phyloP scores from a whole-genome alignment of 305 asterid genomes.

The Ruellia speciosa region DNA sequence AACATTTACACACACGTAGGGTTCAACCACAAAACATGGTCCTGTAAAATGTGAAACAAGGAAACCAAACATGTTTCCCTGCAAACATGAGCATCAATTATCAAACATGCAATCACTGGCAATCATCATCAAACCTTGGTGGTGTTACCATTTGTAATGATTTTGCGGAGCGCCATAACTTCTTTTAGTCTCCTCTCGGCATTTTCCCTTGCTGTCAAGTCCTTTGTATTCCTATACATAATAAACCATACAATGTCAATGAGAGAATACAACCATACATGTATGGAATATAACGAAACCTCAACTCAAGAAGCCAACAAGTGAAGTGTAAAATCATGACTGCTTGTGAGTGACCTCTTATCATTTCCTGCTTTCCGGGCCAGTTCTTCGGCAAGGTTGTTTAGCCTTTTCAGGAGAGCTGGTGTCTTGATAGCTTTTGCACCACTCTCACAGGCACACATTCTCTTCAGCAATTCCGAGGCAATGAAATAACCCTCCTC shows the following conservation, averaged over 20 bases:
- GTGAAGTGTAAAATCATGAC: background rate
- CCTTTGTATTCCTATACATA: constrained; percentile 40
- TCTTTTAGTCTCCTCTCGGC: constrained; percentile 61
- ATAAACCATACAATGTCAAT: too few species aligned
- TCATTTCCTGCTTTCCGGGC: constrained; percentile 56
- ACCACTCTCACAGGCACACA: constrained; percentile 45
- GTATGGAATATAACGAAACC: background rate
- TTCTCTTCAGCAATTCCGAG: constrained; percentile 61
- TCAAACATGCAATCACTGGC: too few species aligned
- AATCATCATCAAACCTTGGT: too few species aligned
- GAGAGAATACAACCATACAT: too few species aligned
- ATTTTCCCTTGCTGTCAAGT: constrained; percentile 36
- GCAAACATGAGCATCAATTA: too few species aligned
- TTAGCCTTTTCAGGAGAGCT: constrained; percentile 58
- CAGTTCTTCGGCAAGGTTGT: constrained; percentile 62
- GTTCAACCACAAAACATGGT: too few species aligned
- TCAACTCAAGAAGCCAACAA: too few species aligned
- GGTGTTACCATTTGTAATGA: constrained; percentile 28
- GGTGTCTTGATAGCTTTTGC: constrained; percentile 45
- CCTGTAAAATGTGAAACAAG: too few species aligned
- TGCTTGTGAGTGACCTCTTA: constrained; percentile 48
- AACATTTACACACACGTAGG: too few species aligned
- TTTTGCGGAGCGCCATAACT: constrained; percentile 47
- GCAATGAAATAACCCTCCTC: constrained; percentile 89
- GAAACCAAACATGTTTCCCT: too few species aligned